A percentile compares a stretch with the other conserved stretches of the same genome.
These are phyloP conservation scores for Trichoderma pleuroti DNA, from an alignment of 2,329 filamentous ascomycete genomes.

Conservation along the genomic window DNA sequence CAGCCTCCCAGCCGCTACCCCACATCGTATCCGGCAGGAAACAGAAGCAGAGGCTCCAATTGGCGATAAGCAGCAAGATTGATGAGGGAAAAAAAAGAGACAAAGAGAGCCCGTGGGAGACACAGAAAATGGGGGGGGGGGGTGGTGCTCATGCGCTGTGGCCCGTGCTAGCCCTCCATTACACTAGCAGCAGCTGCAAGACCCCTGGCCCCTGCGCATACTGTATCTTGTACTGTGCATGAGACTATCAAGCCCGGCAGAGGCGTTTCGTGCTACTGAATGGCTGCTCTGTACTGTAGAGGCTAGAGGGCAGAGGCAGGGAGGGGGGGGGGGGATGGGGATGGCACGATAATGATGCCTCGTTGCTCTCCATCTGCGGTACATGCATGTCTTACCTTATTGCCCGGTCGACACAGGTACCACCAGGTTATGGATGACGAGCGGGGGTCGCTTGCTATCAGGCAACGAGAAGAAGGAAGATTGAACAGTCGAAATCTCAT, in stretches of 20 bases:
- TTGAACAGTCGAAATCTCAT: background rate
- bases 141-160: conserved; percentile 10
- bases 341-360: conserved; percentile 5
- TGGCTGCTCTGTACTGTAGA: too few species aligned
- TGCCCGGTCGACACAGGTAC: background rate
- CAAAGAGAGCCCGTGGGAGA: background rate
- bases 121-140: background rate
- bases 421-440: background rate
- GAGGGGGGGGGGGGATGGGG: too few species aligned
- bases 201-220: conserved; percentile 4
- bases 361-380: background rate
- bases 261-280: background rate
- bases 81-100: conserved; percentile 15
- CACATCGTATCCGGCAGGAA: conserved; percentile 1
- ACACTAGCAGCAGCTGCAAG: background rate
- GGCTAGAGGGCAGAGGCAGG: background rate
- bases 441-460: background rate
- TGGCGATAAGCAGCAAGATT: conserved; percentile 6
- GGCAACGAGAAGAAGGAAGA: background rate
- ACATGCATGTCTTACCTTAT: conserved; percentile 12
- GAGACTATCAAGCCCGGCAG: conserved; percentile 4
- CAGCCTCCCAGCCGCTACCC: conserved; percentile 13
- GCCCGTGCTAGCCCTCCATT: background rate
- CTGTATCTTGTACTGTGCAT: conserved; percentile 12
- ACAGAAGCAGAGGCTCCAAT: conserved; percentile 10